Conservation (phyloP, 257 asterid species). For the Euphrasia confusa region DNA sequence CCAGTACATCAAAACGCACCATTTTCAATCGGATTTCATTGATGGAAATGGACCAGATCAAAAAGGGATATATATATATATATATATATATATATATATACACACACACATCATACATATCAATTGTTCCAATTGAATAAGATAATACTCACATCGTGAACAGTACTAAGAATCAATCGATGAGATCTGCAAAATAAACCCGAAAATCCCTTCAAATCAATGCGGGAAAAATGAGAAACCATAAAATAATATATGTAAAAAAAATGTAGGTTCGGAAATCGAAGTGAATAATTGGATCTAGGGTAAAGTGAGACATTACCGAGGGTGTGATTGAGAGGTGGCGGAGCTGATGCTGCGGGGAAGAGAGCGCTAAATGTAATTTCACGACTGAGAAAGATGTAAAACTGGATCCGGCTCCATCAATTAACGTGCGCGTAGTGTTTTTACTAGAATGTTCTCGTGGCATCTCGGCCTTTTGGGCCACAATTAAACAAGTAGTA, state of each 20-base stretch:
- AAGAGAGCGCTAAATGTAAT: neutral
- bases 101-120: too few species aligned
- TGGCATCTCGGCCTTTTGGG: neutral
- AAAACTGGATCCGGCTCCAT: slow-evolving; percentile 20
- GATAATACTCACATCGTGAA: slow-evolving; percentile 27
- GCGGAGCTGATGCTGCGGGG: neutral
- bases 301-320: slow-evolving; percentile 14
- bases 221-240: neutral
- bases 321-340: slow-evolving; percentile 11
- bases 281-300: neutral
- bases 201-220: slow-evolving; percentile 17
- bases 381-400: too few species aligned
- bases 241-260: neutral
- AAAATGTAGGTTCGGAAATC: slow-evolving; percentile 9
- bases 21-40: neutral
- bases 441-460: neutral
- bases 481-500: neutral
- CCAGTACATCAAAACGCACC: neutral
- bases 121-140: neutral
- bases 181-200: slow-evolving; percentile 24
- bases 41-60: neutral
- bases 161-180: slow-evolving; percentile 9
- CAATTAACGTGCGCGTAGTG: slow-evolving; percentile 18
- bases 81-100: too few species aligned
- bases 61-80: neutral